A percentile compares a stretch with the other conserved stretches of the same genome.
phyloP scores from a whole-genome alignment of 805 yeast species.

The Metschnikowia cubensis region DNA sequence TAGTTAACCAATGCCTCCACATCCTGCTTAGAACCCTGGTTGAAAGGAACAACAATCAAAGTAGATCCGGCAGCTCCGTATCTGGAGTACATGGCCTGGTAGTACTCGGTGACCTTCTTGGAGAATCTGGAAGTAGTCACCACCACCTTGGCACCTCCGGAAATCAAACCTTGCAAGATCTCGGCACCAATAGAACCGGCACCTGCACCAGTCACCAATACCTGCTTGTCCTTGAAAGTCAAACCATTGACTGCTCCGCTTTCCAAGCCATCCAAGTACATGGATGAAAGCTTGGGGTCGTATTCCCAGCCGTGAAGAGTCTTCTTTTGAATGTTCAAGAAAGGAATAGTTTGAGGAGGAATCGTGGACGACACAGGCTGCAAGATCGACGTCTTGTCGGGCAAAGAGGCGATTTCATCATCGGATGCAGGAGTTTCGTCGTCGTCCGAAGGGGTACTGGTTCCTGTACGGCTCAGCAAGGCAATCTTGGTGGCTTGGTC shows the following conservation, averaged over 20 bases:
- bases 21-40: conserved; percentile 96
- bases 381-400: conserved; percentile 62
- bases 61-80: conserved; percentile 91
- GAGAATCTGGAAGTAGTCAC: conserved; percentile 96
- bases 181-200: conserved; percentile 99
- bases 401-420: conserved; percentile 83
- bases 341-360: conserved; percentile 86
- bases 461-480: conserved; percentile 41
- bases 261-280: conserved; percentile 87
- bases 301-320: conserved; percentile 77
- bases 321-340: conserved; percentile 87
- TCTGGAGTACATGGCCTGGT: conserved; percentile 88
- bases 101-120: conserved; percentile 90
- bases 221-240: conserved; percentile 82
- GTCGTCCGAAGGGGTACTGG: conserved; percentile 38
- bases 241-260: conserved; percentile 92
- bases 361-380: conserved; percentile 71
- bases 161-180: conserved; percentile 85
- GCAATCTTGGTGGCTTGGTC: conserved; percentile 56
- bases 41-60: conserved; percentile 95
- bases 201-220: conserved; percentile 97
- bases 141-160: conserved; percentile 97
- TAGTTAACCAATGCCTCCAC: conserved; percentile 79
- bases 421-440: conserved; percentile 41
- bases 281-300: conserved; percentile 70